Percentiles rank a stretch among this genome's conserved stretches.
Conservation (phyloP, 2,329 filamentous ascomycete species). For the Penicillium sumatraense region DNA sequence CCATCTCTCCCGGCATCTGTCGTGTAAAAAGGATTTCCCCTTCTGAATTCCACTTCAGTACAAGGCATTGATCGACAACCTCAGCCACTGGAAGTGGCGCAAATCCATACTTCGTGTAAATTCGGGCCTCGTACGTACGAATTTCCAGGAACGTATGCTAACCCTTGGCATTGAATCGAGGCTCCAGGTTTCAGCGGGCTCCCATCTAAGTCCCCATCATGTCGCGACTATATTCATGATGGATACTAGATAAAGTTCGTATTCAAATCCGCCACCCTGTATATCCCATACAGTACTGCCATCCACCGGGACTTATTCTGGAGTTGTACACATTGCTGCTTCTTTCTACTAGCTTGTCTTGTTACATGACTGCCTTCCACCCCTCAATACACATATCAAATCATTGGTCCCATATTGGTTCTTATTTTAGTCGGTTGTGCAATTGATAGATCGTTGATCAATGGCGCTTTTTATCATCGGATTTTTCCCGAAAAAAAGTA, state of each 20-base stretch:
- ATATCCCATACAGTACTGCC: not conserved
- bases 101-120: not conserved
- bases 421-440: not conserved
- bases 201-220: not conserved
- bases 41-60: conserved; percentile 1
- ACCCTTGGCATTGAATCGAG: not conserved
- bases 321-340: not conserved
- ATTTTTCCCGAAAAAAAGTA: not conserved
- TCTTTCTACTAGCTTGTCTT: not conserved
- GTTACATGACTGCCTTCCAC: not conserved
- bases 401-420: not conserved
- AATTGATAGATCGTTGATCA: not conserved
- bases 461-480: not conserved
- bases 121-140: not conserved
- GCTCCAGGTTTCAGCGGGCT: not conserved
- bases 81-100: conserved; percentile 22
- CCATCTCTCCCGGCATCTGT: not conserved
- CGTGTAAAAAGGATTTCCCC: conserved; percentile 7
- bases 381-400: not conserved
- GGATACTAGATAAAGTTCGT: not conserved
- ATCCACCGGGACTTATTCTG: not conserved
- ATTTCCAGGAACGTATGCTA: not conserved
- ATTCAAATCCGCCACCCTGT: not conserved
- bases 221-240: not conserved
- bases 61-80: conserved; percentile 14